These are phyloP conservation scores for Colletotrichum endophyticum DNA, from an alignment of 2,329 filamentous ascomycete genomes.

Conservation along the genomic window DNA sequence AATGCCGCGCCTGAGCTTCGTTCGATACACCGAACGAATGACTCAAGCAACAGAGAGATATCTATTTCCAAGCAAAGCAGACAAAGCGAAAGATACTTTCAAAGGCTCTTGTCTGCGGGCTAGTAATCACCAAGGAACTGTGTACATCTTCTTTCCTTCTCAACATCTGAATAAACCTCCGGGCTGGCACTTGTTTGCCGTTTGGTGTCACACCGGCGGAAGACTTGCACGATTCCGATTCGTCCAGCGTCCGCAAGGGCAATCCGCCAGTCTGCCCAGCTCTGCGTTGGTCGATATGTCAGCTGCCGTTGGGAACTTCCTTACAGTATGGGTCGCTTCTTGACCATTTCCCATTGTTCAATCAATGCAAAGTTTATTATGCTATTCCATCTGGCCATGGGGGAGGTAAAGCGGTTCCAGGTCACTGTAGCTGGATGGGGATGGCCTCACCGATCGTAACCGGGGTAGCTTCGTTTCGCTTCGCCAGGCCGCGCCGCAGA, in stretches of 20 bases:
- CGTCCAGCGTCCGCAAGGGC: neutral
- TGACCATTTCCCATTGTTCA: neutral
- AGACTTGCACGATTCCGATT: neutral
- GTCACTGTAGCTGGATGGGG: neutral
- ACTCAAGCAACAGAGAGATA: neutral
- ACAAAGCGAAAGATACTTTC: neutral
- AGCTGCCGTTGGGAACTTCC: neutral
- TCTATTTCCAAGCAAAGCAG: neutral
- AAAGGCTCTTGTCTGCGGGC: neutral
- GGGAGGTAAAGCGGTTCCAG: neutral
- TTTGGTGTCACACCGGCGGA: neutral
- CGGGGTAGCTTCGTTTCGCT: neutral
- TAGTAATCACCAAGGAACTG: neutral
- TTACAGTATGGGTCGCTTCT: neutral
- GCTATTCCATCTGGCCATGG: neutral
- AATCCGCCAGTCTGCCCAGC: neutral
- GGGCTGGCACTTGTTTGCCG: neutral
- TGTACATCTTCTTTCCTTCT: neutral
- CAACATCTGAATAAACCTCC: neutral
- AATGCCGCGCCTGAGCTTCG: neutral
- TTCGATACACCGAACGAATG: neutral
- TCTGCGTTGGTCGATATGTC: neutral
- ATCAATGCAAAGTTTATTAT: slow-evolving; percentile 10
- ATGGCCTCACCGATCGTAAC: neutral
- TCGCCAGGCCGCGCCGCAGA: neutral